Evolutionary conservation across 1,139 yeast genomes (phyloP), one percentile per base, ranked within the genome.

Genomic region (Arxiozyma bovina): DNA sequence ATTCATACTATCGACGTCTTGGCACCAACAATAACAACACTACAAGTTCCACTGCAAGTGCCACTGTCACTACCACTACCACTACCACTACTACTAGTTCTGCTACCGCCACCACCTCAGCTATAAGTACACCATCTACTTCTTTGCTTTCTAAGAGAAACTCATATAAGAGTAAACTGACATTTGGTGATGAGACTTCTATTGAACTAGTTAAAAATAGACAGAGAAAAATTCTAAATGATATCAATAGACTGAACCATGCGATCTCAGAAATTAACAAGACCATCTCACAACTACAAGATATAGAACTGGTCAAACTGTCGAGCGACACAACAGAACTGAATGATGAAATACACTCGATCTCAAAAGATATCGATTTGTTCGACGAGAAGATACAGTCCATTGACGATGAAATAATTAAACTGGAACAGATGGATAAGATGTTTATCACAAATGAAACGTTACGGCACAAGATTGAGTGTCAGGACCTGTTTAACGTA

Each of bases 221-320:
- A 42, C 65, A 63, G 52, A 56, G 70, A 25, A 66, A 65, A 51
- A 60, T 63, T 1, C 51, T 65, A 49, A 58, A 59, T 48, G 70
- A 65, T 53, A 65, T 65, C 17, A 44, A 50, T 25, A 21, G 22
- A 45, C 60, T 64, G 38, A 55, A 62, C 41, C 58, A 61, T 38
- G 63, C 65, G 11, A 64, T 66, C 9, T 50, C 47, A 9, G 69
- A 63, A 45, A 60, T 64, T 30, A 67, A 65, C 44, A 57, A 62
- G 42, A 65, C 62, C 46, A 56, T 63, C 9, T 51, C 51, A 8
- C 54, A 52, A 15, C 53, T 64, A 43, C 55, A 55, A 21, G 57
- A 55, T 30, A 48, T 56, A 17, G 54, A 55, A 22, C 41, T 63
- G n/a, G 64, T 65, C 6, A 57, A 57, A 21, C 44, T 57, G 25